Evolutionary conservation across 176 grass and related monocot species (phyloP), one percentile per base, ranked within the genome.

Genomic region (Saccharum officinarum): DNA sequence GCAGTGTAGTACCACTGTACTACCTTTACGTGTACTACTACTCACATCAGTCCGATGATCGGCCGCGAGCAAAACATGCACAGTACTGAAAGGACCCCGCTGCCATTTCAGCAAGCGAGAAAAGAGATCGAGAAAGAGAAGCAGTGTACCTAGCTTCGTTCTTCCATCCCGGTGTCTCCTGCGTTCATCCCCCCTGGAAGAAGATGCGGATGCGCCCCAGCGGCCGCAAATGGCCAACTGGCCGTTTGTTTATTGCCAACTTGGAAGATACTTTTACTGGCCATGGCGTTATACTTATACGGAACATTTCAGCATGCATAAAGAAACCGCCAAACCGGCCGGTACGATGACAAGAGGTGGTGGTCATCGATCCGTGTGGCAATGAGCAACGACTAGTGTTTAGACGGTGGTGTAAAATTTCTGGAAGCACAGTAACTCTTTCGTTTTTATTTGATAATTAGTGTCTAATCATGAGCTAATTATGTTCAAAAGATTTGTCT

Each of bases 211-310:
- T 6, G 9, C 17, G 36, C 4, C 67, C 34, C 67, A 39, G 18
- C 37, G 46, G 26, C 4, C 16, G 46, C 73, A 76, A 76, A 36
- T 55, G 73, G 73, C 25, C 71, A 49, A 74, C 25, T 49, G 71
- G 44, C 44, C 44, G 57, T 25, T 73, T 47, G 7, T 74, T 18
- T 47, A 74, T 49, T 15, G 47, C 28, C 73, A 55, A 76, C 9
- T 76, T 54, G 73, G 71, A 3, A 2, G 17, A 76, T 76, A 76
- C 73, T 76, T 76, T 54, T 54, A 55, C 73, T 52, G 17, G 23
- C 46, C 2, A 8, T 36, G 55, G 16, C 47, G 73, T 34, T 34
- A 3, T 76, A 76, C 73, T 34, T 34, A 3, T 76, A 76, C 73
- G 73, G 73, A 55, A 18, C 73, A 12, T 28, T 16, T 73, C 10